Evolutionary conservation across 495 filamentous ascomycete genomes (phyloP).

Genomic region (Hypomontagnella monticulosa): DNA sequence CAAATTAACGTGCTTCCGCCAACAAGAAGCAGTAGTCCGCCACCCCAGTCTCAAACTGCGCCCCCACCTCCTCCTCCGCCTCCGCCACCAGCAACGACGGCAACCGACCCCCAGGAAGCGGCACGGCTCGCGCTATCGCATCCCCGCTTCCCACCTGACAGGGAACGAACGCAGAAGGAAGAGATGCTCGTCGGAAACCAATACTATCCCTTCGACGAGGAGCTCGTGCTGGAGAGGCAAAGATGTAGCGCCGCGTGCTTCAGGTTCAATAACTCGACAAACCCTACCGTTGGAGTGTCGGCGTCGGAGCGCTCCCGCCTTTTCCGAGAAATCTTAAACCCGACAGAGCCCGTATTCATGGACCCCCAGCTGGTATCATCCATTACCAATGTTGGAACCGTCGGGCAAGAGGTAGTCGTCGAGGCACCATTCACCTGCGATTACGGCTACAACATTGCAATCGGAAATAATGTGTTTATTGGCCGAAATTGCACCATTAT

Average conservation of each 20-base stretch:
- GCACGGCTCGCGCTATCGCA: constrained; percentile 69
- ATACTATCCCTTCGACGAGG: constrained; percentile 79
- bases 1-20: constrained; percentile 59
- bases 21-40: constrained; percentile 57
- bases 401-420: constrained; percentile 80
- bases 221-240: constrained; percentile 86
- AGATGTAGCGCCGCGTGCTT: constrained; percentile 84
- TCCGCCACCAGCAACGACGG: constrained; percentile 40
- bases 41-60: constrained; percentile 43
- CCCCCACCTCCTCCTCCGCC: constrained; percentile 46
- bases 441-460: constrained; percentile 92
- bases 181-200: constrained; percentile 90
- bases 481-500: constrained; percentile 87
- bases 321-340: constrained; percentile 75
- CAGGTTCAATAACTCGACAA: constrained; percentile 89
- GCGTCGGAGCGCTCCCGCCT: constrained; percentile 81
- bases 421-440: constrained; percentile 94
- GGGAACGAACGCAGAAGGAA: constrained; percentile 79
- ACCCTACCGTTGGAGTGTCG: constrained; percentile 78
- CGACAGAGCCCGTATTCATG: constrained; percentile 59
- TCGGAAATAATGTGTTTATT: constrained; percentile 88
- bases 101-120: constrained; percentile 63
- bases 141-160: constrained; percentile 54
- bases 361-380: constrained; percentile 59
- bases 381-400: constrained; percentile 64